Evolutionary conservation across 2,329 filamentous ascomycete genomes (phyloP), one percentile per base, ranked within the genome.

Genomic region (Paramyrothecium roridum): DNA sequence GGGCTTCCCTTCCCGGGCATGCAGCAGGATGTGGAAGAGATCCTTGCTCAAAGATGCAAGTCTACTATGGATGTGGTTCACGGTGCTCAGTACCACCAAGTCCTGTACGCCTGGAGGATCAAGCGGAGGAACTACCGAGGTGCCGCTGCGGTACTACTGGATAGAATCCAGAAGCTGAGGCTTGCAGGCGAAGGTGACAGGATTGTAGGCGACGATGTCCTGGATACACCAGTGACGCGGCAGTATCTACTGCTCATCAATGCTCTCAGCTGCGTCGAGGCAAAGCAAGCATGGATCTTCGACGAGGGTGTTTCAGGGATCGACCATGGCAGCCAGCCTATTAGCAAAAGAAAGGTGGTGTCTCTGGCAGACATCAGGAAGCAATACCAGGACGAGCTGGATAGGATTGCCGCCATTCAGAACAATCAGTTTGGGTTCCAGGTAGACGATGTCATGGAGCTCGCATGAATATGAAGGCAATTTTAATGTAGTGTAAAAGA

Each of bases 171-270:
- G 61, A 85, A 84, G 68, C 76, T 89, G 17, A 79, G 80, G 57
- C 74, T 77, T 23, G 77, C 82, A 0, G 82, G 84, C 22, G 82
- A 86, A 59, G 83, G 81, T 3, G 82, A 87, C 57, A 79, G 77
- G 58, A 71, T 81, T n/a, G 63, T 75, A 2, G 75, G 76, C 3
- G 80, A 80, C 19, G 84, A 87, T 58, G 77, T 79, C 3, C 74
- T 86, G 12, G 85, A 88, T 62, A 88, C 85, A 0, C 79, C 80
- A 1, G 80, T 90, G 33, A 86, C 88, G 49, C 84, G 89, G 62
- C 88, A 91, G 65, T 95, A 96, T 65, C 77, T 98, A n/a, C 81
- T 92, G 58, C 82, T 99, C 48, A 96, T 99, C 76, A 99, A 99
- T 69, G 88, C 91, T 1, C 79, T 99, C 57, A 91, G 89, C 61